These are phyloP conservation scores for Boletus smithii DNA, from an alignment of 1,284 basidiomycete genomes.

Conservation along the genomic window DNA sequence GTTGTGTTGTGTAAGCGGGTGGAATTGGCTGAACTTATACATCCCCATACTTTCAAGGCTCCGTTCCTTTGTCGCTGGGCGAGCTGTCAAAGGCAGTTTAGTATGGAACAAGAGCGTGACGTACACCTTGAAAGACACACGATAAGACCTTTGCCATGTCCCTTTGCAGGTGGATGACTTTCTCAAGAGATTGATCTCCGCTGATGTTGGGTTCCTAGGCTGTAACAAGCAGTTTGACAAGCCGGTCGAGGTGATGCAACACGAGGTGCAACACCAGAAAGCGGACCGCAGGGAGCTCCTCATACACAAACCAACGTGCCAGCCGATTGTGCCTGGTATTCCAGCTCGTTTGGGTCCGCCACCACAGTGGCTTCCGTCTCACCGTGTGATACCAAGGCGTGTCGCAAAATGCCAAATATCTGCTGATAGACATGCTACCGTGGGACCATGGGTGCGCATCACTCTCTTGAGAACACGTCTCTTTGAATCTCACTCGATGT, in stretches of 20 bases:
- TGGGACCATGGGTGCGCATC: slow-evolving; percentile 53
- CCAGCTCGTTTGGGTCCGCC: slow-evolving; percentile 34
- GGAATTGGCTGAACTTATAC: background rate
- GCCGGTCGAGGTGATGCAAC: slow-evolving; percentile 32
- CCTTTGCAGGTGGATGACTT: slow-evolving; percentile 27
- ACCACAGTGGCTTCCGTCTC: slow-evolving; percentile 45
- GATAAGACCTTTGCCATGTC: slow-evolving; percentile 30
- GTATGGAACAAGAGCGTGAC: slow-evolving; percentile 15
- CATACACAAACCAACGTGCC: slow-evolving; percentile 34
- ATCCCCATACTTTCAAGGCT: slow-evolving; percentile 9
- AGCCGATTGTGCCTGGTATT: slow-evolving; percentile 35
- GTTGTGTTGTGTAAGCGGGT: slow-evolving; percentile 1
- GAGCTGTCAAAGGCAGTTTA: slow-evolving; percentile 21
- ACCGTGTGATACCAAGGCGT: slow-evolving; percentile 43
- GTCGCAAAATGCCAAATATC: slow-evolving; percentile 44
- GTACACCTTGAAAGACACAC: slow-evolving; percentile 26
- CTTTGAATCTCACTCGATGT: slow-evolving; percentile 6
- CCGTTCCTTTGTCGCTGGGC: slow-evolving; percentile 28
- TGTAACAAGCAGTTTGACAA: slow-evolving; percentile 26
- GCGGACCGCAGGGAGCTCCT: slow-evolving; percentile 39
- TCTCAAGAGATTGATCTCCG: background rate
- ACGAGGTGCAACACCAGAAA: slow-evolving; percentile 24
- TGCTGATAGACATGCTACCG: slow-evolving; percentile 43
- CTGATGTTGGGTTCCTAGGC: slow-evolving; percentile 17
- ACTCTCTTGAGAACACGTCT: background rate